phyloP scores from a whole-genome alignment of 2,329 filamentous ascomycete genomes.

The Calonectria crousiana region DNA sequence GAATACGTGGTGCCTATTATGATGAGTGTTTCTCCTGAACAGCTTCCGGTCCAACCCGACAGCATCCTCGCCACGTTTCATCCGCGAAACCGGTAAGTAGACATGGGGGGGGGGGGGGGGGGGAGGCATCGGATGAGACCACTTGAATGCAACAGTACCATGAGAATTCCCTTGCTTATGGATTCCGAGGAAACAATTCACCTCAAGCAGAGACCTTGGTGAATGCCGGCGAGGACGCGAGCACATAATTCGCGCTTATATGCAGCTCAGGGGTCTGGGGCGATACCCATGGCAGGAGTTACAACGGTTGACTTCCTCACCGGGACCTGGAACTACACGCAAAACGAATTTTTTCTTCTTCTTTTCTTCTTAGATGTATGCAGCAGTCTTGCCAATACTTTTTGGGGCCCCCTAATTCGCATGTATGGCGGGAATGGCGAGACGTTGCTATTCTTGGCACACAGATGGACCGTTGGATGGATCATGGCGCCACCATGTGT shows the following conservation, averaged over 20 bases:
- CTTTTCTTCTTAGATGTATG: no score
- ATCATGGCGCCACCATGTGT: constrained; percentile 4
- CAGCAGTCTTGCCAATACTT: no score
- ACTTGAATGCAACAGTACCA: neutral
- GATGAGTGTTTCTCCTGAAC: neutral
- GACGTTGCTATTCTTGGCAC: neutral
- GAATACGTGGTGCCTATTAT: neutral
- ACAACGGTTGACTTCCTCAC: neutral
- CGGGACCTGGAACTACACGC: neutral
- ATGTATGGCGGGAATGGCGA: neutral
- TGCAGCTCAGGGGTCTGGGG: neutral
- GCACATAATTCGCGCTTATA: neutral
- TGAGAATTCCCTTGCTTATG: neutral
- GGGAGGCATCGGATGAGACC: neutral
- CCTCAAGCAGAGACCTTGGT: neutral
- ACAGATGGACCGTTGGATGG: neutral
- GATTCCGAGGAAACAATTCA: neutral
- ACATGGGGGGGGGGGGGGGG: no score
- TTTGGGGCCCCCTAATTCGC: no score
- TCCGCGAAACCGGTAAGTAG: no score
- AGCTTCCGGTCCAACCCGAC: neutral
- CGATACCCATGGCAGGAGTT: neutral
- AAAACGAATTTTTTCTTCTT: no score
- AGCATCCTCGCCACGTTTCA: neutral
- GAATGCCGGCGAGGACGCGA: neutral